phyloP scores from a whole-genome alignment of 2,329 filamentous ascomycete species.

The Thielaviopsis musarum region DNA sequence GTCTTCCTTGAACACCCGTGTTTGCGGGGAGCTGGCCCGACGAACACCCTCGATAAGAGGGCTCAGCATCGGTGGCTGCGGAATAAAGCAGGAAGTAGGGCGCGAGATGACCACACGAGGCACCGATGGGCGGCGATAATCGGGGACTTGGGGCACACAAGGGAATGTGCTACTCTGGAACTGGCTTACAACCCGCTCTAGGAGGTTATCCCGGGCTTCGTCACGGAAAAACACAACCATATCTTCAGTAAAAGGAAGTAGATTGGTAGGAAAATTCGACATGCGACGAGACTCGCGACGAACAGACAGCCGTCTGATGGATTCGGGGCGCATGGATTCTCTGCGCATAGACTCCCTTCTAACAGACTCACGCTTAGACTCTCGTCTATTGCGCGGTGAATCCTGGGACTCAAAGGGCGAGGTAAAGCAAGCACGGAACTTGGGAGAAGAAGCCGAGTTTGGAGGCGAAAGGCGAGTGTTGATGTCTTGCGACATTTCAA shows the following conservation, averaged over 20 bases:
- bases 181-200: constrained; percentile 30
- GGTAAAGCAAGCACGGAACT: constrained; percentile 8
- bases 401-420: constrained; percentile 6
- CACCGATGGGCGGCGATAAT: constrained; percentile 7
- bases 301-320: not conserved
- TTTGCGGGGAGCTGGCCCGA: constrained; percentile 8
- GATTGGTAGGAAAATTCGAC: not conserved
- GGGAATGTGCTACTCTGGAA: constrained; percentile 27
- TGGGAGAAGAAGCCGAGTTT: constrained; percentile 2
- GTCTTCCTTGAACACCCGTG: constrained; percentile 2
- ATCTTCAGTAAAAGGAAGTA: constrained; percentile 42
- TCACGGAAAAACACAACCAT: constrained; percentile 37
- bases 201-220: constrained; percentile 23
- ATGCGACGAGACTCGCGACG: constrained; percentile 5
- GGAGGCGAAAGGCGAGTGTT: not conserved
- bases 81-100: constrained; percentile 1
- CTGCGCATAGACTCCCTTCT: constrained; percentile 1
- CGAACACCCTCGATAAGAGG: not conserved
- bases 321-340: not conserved
- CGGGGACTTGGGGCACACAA: not conserved
- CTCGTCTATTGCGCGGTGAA: not conserved
- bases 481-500: constrained; percentile 4
- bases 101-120: constrained; percentile 9
- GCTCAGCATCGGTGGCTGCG: not conserved
- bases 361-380: not conserved